Evolutionary conservation across 2,329 filamentous ascomycete species (phyloP), one percentile per base, ranked within the genome.

Genomic region (Clonostachys solani): DNA sequence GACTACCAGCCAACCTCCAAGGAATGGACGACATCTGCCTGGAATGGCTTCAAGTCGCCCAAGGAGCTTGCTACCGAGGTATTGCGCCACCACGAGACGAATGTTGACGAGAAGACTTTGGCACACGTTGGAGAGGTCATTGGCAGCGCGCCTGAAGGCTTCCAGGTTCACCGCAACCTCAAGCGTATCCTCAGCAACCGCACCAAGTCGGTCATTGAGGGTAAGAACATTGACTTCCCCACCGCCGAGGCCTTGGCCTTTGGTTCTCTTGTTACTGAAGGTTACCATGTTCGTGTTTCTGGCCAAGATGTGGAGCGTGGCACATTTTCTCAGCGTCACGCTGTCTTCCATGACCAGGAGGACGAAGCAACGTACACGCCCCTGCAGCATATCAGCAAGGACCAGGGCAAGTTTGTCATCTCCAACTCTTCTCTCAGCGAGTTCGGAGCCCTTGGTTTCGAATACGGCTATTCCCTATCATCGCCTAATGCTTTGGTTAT

Each of bases 221-320:
- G 94, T 55, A 86, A 92, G 74, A 89, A 89, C 71, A 96, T 99
- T 58, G 94, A 99, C 71, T 96, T 95, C 89, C 86, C 94, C 42
- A 99, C 94, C 48, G 94, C 89, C 33, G 94, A 99, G 74, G 92
- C 94, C 57, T 78, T 99, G 58, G 94, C 94, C 37, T 96, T 97
- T 59, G 94, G 94, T 57, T 83, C 89, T 42, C 81, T 99, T 37
- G 92, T 92, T 56, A 83, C 83, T 48, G 94, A 99, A 71, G 92
- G 92, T 46, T 90, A 96, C 71, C 94, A 97, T 66, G 92, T 99
- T 59, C 89, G 92, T 71, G 88, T 99, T 40, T 97, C 94, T 52
- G 94, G 94, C 58, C 94, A 99, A 77, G 94, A 99, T 75, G 94
- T 99, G 51, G 92, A 99, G 80, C 90, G 94, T 81, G 94, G 94